Conservation (phyloP, 2,329 filamentous ascomycete species). For the Colletotrichum shisoi region DNA sequence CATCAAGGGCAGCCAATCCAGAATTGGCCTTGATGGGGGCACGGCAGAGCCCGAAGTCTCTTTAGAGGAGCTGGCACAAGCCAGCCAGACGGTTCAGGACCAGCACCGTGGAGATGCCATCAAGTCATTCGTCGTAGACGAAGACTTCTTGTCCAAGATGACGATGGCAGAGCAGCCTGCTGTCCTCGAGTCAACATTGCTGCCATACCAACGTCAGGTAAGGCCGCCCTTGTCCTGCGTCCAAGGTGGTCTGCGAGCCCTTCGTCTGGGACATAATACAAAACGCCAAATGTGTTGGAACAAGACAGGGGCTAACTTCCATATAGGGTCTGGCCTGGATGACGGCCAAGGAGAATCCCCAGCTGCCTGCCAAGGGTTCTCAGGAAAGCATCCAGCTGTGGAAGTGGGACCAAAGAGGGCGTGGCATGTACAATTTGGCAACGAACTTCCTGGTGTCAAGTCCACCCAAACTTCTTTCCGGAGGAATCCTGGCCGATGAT, state of each 20-base stretch:
- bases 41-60: conserved; percentile 53
- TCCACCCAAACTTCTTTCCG: conserved; percentile 72
- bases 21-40: conserved; percentile 48
- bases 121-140: conserved; percentile 74
- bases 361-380: conserved; percentile 66
- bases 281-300: no score
- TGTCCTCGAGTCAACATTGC: conserved; percentile 69
- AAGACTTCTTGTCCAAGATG: conserved; percentile 74
- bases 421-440: conserved; percentile 70
- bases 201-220: conserved; percentile 79
- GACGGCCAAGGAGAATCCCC: conserved; percentile 75
- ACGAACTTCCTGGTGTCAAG: conserved; percentile 70
- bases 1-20: conserved; percentile 51
- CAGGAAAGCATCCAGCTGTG: conserved; percentile 76
- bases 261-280: background rate
- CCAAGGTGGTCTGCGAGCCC: background rate
- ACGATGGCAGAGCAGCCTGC: conserved; percentile 74
- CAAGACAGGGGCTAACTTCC: conserved; percentile 10
- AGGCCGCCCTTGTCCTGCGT: background rate
- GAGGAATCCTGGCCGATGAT: conserved; percentile 88
- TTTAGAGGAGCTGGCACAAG: conserved; percentile 70
- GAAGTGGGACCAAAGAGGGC: conserved; percentile 61
- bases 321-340: conserved; percentile 81
- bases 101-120: conserved; percentile 70
- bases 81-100: conserved; percentile 73